These are phyloP conservation scores for Nakaseomyces bracarensis DNA, from an alignment of 1,139 yeast species.

Conservation along the genomic window DNA sequence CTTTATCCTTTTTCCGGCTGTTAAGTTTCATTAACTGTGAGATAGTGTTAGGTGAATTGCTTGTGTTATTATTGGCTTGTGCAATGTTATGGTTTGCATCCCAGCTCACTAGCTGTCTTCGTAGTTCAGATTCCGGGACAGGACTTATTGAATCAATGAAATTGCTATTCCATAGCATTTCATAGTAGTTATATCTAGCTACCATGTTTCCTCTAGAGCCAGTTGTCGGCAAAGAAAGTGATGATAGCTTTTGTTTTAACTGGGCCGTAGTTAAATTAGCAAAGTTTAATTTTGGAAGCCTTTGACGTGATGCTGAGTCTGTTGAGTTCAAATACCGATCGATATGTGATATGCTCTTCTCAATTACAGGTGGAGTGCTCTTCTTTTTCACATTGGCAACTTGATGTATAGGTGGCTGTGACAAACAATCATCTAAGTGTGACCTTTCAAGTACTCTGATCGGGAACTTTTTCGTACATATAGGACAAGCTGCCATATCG, in stretches of 20 bases:
- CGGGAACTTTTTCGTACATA: slow-evolving; percentile 53
- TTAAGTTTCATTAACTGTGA: slow-evolving; percentile 21
- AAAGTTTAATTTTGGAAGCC: slow-evolving; percentile 55
- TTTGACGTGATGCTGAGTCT: slow-evolving; percentile 14
- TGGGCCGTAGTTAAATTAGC: slow-evolving; percentile 52
- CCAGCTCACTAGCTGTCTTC: slow-evolving; percentile 58
- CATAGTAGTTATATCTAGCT: slow-evolving; percentile 67
- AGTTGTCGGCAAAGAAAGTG: slow-evolving; percentile 46
- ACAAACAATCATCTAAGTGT: slow-evolving; percentile 67
- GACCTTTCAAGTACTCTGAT: slow-evolving; percentile 49
- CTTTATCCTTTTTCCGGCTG: slow-evolving; percentile 16
- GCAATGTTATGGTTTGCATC: slow-evolving; percentile 38
- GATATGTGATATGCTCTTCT: slow-evolving; percentile 14
- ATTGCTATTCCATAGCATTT: slow-evolving; percentile 74
- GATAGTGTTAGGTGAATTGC: slow-evolving; percentile 16
- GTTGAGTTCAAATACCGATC: slow-evolving; percentile 24
- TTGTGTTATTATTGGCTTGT: slow-evolving; percentile 11
- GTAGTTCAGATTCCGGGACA: slow-evolving; percentile 44
- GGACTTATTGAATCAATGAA: slow-evolving; percentile 64
- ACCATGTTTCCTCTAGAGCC: slow-evolving; percentile 65
- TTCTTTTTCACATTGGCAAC: too few relatives aligned
- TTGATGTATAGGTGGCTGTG: slow-evolving; percentile 15
- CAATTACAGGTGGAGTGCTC: not conserved
- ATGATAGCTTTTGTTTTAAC: slow-evolving; percentile 51
- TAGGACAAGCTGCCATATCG: slow-evolving; percentile 52